Conservation (phyloP, 441 rosid genomes). For the Raphanus hybrid region DNA sequence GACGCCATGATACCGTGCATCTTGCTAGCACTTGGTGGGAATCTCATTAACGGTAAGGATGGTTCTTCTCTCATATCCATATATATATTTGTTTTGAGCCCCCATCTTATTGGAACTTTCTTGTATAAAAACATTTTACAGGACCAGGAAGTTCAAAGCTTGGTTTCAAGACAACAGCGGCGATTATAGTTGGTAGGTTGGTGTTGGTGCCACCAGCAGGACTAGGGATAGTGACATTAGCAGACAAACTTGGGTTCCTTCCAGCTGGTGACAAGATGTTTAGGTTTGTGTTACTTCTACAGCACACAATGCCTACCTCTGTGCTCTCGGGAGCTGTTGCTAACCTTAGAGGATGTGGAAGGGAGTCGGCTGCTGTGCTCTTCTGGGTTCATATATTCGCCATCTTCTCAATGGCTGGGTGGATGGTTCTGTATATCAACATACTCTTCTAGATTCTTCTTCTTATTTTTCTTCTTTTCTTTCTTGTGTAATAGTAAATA, state of each 20-base stretch:
- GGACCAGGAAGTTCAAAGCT: conserved; percentile 98
- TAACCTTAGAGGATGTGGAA: conserved; percentile 91
- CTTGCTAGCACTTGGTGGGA: conserved; percentile 95
- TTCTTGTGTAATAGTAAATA: conserved; percentile 9
- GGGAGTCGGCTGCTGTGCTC: conserved; percentile 89
- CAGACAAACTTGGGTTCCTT: conserved; percentile 94
- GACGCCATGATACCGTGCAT: conserved; percentile 99
- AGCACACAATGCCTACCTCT: conserved; percentile 98
- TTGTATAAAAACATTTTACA: conserved; percentile 41
- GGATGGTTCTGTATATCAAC: conserved; percentile 84
- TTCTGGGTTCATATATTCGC: conserved; percentile 99
- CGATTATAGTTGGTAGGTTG: conserved; percentile 78
- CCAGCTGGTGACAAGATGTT: conserved; percentile 97
- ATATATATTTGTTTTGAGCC: conserved; percentile 10
- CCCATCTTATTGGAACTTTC: conserved; percentile 12
- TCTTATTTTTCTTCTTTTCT: not conserved
- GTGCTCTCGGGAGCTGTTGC: conserved; percentile 97
- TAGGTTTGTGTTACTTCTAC: conserved; percentile 86
- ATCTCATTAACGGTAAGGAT: conserved; percentile 87
- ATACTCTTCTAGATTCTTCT: conserved; percentile 61
- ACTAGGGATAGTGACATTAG: conserved; percentile 86
- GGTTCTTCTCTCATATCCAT: conserved; percentile 14
- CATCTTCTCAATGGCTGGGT: conserved; percentile 85
- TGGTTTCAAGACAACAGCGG: conserved; percentile 82
- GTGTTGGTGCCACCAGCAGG: conserved; percentile 89